A percentile compares a stretch with the other conserved stretches of the same genome.
Evolutionary conservation across 2,329 filamentous ascomycete genomes (phyloP).

Genomic region (Whalleya microplaca): DNA sequence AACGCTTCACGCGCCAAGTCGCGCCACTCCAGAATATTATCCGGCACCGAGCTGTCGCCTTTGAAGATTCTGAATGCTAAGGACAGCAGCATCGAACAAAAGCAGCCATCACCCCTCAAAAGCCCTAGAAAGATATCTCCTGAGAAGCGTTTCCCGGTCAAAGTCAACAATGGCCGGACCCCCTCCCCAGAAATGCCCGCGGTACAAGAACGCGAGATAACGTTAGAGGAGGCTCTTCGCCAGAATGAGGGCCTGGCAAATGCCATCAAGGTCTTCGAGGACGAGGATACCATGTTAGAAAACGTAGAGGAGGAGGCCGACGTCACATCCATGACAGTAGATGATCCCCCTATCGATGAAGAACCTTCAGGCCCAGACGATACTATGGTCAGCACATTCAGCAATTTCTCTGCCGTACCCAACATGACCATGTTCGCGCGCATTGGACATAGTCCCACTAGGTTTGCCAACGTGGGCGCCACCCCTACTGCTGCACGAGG

Average conservation of each 20-base stretch:
- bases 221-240: conserved; percentile 56
- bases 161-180: conserved; percentile 45
- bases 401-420: conserved; percentile 85
- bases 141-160: conserved; percentile 65
- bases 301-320: conserved; percentile 37
- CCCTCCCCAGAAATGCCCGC: conserved; percentile 22
- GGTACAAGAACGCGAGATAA: conserved; percentile 41
- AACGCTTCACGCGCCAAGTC: conserved; percentile 52
- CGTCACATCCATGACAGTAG: conserved; percentile 35
- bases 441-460: conserved; percentile 68
- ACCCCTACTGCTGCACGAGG: conserved; percentile 44
- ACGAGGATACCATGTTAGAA: conserved; percentile 43
- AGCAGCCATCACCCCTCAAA: conserved; percentile 22
- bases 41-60: conserved; percentile 60
- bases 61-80: conserved; percentile 54
- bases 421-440: conserved; percentile 84
- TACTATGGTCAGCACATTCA: conserved; percentile 80
- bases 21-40: conserved; percentile 59
- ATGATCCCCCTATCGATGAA: conserved; percentile 34
- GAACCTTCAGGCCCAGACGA: conserved; percentile 64
- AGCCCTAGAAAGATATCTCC: conserved; percentile 50
- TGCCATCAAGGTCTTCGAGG: conserved; percentile 67
- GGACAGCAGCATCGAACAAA: conserved; percentile 28
- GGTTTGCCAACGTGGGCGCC: conserved; percentile 46
- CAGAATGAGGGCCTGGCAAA: conserved; percentile 60